Evolutionary conservation across 257 asterid genomes (phyloP), one percentile per base, ranked within the genome.

Genomic region (Lycium ferocissimum): DNA sequence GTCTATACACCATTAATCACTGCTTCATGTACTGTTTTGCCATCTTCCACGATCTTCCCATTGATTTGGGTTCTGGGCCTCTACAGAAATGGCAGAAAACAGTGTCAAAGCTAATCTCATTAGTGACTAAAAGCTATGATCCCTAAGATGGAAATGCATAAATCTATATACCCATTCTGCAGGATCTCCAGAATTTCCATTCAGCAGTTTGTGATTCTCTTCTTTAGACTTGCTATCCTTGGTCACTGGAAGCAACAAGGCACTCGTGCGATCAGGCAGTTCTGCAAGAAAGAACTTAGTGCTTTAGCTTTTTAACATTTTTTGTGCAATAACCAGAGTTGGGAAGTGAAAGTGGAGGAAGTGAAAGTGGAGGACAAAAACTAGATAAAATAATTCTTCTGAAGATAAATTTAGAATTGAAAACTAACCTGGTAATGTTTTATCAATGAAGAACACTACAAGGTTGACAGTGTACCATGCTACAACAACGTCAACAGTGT

Each of bases 391-490:
- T 9, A 1, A 61, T 53, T 59, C 81, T 6, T 49, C 58, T 0
- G 66, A n/a, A 33, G 65, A 22, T 56, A 57, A 49, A 65, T 14
- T 78, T 6, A 81, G 63, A 47, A 57, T 53, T 37, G 51, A 62
- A 49, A 47, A 71, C 92, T 47, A 45, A 96, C 99, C 99, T 83
- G 98, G 98, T 86, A 97, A 87, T 82, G 87, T 94, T 85, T 94
- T 93, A 88, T 97, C 99, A 9, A 97, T 56, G 88, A 94, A 97
- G 97, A 93, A 97, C 84, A 97, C 98, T 12, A 97, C 95, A 89
- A 97, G 91, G 88, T 97, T 97, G 47, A 97, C 99, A 3, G 99
- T 97, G 86, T 94, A 95, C 99, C 99, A 97, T 87, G 99, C 99
- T 85, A 97, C 99, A 6, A 95, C 90, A 2, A 97, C 94, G 83